A percentile compares a stretch with the other conserved stretches of the same genome.
Evolutionary conservation across 495 filamentous ascomycete genomes (phyloP).

Genomic region (Neurospora pannonica): DNA sequence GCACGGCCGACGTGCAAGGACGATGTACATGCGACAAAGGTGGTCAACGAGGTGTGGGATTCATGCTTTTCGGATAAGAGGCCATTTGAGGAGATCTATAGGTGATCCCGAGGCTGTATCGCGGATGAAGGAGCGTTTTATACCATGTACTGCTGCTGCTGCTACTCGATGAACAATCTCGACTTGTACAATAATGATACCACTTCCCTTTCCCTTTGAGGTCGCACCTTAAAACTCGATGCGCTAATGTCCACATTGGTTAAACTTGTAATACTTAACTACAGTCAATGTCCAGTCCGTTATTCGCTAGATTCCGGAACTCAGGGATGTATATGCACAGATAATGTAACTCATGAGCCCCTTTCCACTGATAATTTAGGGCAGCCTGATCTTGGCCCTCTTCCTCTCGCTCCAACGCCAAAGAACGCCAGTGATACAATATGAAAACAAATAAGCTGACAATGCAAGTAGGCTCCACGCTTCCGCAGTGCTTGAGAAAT

Average conservation of each 20-base stretch:
- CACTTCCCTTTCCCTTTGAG: neutral
- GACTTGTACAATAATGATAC: neutral
- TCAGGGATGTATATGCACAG: neutral
- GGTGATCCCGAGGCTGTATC: slow-evolving; percentile 38
- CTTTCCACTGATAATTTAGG: neutral
- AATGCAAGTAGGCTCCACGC: neutral
- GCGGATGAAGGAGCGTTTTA: neutral
- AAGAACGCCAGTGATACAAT: neutral
- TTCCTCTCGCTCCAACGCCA: neutral
- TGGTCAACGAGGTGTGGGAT: slow-evolving; percentile 95
- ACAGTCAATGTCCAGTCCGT: neutral
- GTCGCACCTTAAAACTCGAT: neutral
- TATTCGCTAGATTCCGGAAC: neutral
- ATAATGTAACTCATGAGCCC: neutral
- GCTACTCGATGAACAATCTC: neutral
- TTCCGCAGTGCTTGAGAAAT: neutral
- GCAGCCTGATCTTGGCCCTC: neutral
- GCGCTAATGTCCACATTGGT: neutral
- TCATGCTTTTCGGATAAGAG: slow-evolving; percentile 90
- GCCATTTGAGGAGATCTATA: slow-evolving; percentile 94
- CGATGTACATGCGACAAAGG: slow-evolving; percentile 73
- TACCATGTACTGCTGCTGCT: neutral
- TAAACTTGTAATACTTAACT: neutral
- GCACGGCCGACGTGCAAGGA: slow-evolving; percentile 71
- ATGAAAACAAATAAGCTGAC: neutral